Base-by-base conservation (phyloP, 192 early-diverging fungal species). In the Geranomyces michiganensis region DNA sequence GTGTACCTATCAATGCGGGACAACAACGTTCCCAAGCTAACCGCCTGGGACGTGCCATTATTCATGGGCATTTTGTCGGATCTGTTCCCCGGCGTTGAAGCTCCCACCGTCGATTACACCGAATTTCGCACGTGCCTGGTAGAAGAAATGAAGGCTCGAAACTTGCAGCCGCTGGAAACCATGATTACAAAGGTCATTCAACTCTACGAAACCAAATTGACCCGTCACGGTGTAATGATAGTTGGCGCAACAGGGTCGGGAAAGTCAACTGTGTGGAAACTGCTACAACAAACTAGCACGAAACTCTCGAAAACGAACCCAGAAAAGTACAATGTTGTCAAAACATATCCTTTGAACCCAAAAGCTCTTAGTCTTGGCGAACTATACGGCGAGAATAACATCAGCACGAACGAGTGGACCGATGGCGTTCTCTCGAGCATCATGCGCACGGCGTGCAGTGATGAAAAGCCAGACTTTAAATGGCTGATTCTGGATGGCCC, bases 401-500 rank as follows among this genome's bases (percentile, higher is more conserved):
- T 85, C 44, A 66, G 49, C 22, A 78, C 77, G 9, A 88, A 85
- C 62, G 86, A 88, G 65, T 88, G 86, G 86, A 80, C 79, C 14
- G 86, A 88, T 66, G 86, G 86, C 29, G 75, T 88, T 26, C 65
- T 88, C 19, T 85, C 83, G 6, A 83, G 63, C 59, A 78, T 88
- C 1, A 88, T 87, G 82, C 47, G 86, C 1, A 63, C 47, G 9
- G 78, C 82, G 12, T 85, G 83, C 63, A 62, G 82, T 0, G 86
- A 88, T 48, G 81, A 84, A 53, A 83, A 81, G 49, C 84, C 83
- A 17, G 86, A 88, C 56, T 81, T 84, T 66, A 88, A 88, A 62
- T 88, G 86, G 86, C 79, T 85, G 44, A 62, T 87, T n/a, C 68
- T 88, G 47, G 86, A 88, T 68, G 86, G 86, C 7, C 86, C 86